Evolutionary conservation across 2,329 filamentous ascomycete species (phyloP), one percentile per base, ranked within the genome.

Genomic region (Claviceps sp.): DNA sequence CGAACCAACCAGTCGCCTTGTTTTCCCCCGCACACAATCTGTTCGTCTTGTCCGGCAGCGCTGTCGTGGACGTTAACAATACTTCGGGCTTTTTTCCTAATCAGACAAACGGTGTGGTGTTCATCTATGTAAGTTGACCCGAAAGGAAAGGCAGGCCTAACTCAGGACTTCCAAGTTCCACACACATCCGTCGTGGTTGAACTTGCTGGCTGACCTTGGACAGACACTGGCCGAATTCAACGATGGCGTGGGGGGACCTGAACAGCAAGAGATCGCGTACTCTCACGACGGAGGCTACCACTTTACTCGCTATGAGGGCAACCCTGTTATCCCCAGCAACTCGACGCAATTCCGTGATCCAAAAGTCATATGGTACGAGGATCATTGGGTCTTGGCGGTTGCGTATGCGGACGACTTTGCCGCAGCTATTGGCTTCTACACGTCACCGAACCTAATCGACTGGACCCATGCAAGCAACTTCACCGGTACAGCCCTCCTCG

Each of bases 321-420:
- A 85, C 55, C 82, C 82, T 1, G 77, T 85, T 16, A 75, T 85
- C 46, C 63, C 70, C 56, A 74, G 74, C 60, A 69, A 70, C 53
- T 72, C 74, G 17, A 70, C 64, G 6, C 73, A 81, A 56, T 84
- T 85, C 67, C 76, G 82, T 24, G 82, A 85, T 56, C 81, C 82
- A 1, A 81, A 84, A 58, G 80, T 84, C 2, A 69, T 81, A 46
- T 78, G 78, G 69, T 75, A 82, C 55, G 65, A 71, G 1, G 60
- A 73, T 43, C 26, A 30, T 30, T 30, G 26, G 26, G 26, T 11
- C 26, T 30, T 30, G 26, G 26, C 26, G 26, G 26, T 82, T 2
- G 69, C 79, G 0, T 81, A 77, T 52, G 50, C 64, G 0, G 55
- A 59, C 3, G 79, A 81, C 42, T 81, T 77, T 55, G 66, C 70